Percentiles rank a stretch among this genome's conserved stretches.
phyloP scores from a whole-genome alignment of 2,329 filamentous ascomycete genomes.

The Calonectria pseudoreteaudii region DNA sequence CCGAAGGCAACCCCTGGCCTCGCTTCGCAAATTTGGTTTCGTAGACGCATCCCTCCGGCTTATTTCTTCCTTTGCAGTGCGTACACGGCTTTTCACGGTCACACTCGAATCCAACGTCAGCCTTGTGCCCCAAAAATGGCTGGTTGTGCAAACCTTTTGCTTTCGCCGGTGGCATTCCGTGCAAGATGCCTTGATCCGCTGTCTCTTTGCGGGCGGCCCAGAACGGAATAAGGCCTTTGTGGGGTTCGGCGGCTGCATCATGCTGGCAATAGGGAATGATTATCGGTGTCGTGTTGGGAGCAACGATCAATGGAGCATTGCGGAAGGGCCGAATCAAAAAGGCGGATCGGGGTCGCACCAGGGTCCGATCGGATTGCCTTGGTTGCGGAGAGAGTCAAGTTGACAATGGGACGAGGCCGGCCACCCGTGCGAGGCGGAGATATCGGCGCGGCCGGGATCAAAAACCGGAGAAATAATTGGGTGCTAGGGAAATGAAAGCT shows the following conservation, averaged over 20 bases:
- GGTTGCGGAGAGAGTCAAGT: conserved; percentile 9
- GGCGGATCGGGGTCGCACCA: not conserved
- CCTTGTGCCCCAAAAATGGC: not conserved
- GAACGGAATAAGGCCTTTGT: not conserved
- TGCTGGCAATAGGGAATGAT: not conserved
- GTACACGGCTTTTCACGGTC: conserved; percentile 70
- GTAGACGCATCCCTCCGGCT: conserved; percentile 67
- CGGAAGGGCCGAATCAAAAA: not conserved
- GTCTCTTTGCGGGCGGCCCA: conserved; percentile 65
- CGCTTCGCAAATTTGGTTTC: conserved; percentile 61
- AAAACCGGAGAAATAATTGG: conserved; percentile 18
- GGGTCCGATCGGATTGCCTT: not conserved
- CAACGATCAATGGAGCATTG: not conserved
- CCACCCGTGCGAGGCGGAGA: conserved; percentile 10
- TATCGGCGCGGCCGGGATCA: conserved; percentile 2
- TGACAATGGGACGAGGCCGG: conserved; percentile 5
- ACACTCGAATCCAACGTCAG: conserved; percentile 55
- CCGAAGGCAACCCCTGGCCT: conserved; percentile 10
- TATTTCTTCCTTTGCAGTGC: conserved; percentile 69
- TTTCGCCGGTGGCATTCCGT: conserved; percentile 74
- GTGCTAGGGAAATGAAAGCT: not conserved
- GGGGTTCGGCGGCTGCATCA: not conserved
- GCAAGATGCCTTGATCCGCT: conserved; percentile 71
- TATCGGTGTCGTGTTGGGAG: conserved; percentile 21
- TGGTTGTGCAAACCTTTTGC: conserved; percentile 60